phyloP scores from a whole-genome alignment of 1,284 basidiomycete species.

The Wolfiporia cocos region DNA sequence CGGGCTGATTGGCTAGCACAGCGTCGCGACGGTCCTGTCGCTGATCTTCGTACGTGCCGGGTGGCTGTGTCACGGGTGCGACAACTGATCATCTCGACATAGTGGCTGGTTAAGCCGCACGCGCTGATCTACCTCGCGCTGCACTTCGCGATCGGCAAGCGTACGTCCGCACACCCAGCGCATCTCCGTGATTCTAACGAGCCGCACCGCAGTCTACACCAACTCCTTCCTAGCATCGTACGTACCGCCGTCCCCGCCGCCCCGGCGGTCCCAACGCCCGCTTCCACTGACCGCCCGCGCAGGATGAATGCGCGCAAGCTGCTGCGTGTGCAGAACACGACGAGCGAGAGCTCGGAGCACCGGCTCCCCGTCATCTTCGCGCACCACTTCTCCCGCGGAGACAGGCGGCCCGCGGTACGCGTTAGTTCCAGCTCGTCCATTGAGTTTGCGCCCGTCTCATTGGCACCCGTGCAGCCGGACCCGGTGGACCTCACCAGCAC shows the following conservation, averaged over 20 bases:
- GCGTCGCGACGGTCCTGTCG: constrained; percentile 14
- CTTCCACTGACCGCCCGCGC: background rate
- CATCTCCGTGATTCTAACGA: no score
- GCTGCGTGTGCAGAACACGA: constrained; percentile 12
- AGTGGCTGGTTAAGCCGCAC: constrained; percentile 18
- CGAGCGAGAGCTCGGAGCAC: constrained; percentile 10
- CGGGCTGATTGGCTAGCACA: constrained; percentile 5
- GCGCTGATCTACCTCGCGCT: constrained; percentile 19
- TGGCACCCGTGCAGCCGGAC: constrained; percentile 8
- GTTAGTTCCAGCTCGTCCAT: no score
- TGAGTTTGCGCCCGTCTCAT: background rate
- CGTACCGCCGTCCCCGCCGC: constrained; percentile 3
- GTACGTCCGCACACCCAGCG: constrained; percentile 11
- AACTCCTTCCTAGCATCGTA: constrained; percentile 21
- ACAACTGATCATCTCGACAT: background rate
- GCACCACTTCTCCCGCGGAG: constrained; percentile 6
- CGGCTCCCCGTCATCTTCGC: constrained; percentile 16
- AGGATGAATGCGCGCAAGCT: constrained; percentile 21
- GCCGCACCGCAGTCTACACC: constrained; percentile 19
- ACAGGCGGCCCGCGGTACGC: constrained; percentile 12
- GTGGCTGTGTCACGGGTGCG: no score
- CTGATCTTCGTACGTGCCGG: constrained; percentile 16
- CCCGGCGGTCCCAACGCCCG: background rate
- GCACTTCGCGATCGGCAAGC: constrained; percentile 19
- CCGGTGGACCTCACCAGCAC: constrained; percentile 12